Evolutionary conservation across 805 yeast genomes (phyloP), one percentile per base, ranked within the genome.

Genomic region (Candida parachauliodes): DNA sequence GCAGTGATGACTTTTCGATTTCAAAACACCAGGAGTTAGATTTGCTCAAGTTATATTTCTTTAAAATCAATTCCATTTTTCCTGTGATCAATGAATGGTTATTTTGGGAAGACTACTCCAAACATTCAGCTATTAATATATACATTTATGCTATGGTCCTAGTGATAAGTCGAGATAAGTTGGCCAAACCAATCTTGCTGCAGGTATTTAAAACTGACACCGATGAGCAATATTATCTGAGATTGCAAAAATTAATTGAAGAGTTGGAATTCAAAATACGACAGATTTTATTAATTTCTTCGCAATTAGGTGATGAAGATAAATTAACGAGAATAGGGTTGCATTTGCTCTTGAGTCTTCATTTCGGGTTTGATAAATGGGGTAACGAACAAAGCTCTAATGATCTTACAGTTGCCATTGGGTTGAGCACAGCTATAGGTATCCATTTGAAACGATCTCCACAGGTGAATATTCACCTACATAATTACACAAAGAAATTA

Each of bases 271-370:
- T 43, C 28, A 64, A 62, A 40, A 53, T 64, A 12, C 47, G 68
- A n/a, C 70, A 62, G 42, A 28, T 62, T 14, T 14, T 55, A 10
- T 37, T 55, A 14, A 36, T 60, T 7, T 41, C 59, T 11, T 56
- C 59, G 7, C 58, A 57, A 33, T 44, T 62, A 17, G 68, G 68
- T 11, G 65, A 60, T 37, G 47, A 48, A 28, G 63, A 60, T 38
- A 55, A 51, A 38, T 43, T 60, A 22, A 43, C 46, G 8, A 30
- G 56, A 18, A 26, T 47, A 15, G 51, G 47, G 5, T 57, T 55
- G 8, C 48, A 46, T 44, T 36, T 57, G 5, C 42, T 62, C 6
- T 47, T 62, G 11, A 36, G 51, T 23, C 38, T 57, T 27, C 62
- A 55, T 42, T 57, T 51, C 35, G 52, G 51, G 22, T 52, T 43